A percentile compares a stretch with the other conserved stretches of the same genome.
Evolutionary conservation across 2,329 filamentous ascomycete species (phyloP).

Genomic region (Anisogramma anomala): DNA sequence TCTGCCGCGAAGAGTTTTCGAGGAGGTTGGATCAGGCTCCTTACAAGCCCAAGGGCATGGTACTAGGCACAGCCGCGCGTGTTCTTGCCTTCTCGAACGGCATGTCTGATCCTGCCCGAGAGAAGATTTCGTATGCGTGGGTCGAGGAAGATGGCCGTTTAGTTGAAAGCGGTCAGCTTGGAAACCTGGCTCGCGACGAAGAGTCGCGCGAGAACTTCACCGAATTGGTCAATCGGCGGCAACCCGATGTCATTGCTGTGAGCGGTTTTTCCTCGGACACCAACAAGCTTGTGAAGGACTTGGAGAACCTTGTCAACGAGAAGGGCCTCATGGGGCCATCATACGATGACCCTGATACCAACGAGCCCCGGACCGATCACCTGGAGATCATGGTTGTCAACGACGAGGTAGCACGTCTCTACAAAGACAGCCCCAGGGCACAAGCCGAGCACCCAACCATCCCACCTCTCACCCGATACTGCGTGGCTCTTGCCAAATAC

Average conservation of each 20-base stretch:
- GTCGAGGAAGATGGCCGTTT: slow-evolving; percentile 87
- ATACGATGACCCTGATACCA: slow-evolving; percentile 70
- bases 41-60: slow-evolving; percentile 87
- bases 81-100: slow-evolving; percentile 83
- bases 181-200: slow-evolving; percentile 63
- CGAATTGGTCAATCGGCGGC: slow-evolving; percentile 65
- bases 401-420: slow-evolving; percentile 92
- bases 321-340: slow-evolving; percentile 67
- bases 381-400: slow-evolving; percentile 88
- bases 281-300: slow-evolving; percentile 67
- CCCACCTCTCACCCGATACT: slow-evolving; percentile 72
- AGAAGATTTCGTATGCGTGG: slow-evolving; percentile 83
- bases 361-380: slow-evolving; percentile 63
- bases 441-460: slow-evolving; percentile 70
- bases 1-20: slow-evolving; percentile 79
- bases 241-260: slow-evolving; percentile 82
- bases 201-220: slow-evolving; percentile 58
- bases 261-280: slow-evolving; percentile 84
- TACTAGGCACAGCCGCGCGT: slow-evolving; percentile 75
- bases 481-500: slow-evolving; percentile 78
- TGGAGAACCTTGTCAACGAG: slow-evolving; percentile 67
- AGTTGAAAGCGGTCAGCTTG: slow-evolving; percentile 77
- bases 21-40: slow-evolving; percentile 90
- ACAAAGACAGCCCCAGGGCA: slow-evolving; percentile 79
- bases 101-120: slow-evolving; percentile 58